Evolutionary conservation across 306 rosid species (phyloP).

Genomic region (Hippophae rhamnoides): DNA sequence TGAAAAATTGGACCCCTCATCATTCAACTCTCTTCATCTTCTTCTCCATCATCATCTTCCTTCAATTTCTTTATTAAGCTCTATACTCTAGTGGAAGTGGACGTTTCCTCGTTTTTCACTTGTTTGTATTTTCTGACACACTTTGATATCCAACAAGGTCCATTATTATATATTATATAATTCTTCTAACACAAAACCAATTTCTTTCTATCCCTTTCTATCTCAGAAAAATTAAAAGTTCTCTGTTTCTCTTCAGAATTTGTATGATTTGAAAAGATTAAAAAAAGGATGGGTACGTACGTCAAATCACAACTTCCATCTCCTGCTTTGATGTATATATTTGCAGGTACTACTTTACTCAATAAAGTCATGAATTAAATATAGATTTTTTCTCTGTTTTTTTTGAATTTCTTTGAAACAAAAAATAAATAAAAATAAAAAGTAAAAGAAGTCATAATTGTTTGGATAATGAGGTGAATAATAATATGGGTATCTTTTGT

Average conservation of each 20-base stretch:
- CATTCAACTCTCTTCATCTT: too few species aligned
- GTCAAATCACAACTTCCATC: too few species aligned
- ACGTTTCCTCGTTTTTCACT: conserved; percentile 82
- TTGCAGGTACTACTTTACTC: too few species aligned
- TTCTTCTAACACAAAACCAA: too few species aligned
- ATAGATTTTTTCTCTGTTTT: too few species aligned
- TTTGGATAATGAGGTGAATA: conserved; percentile 56
- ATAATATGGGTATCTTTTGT: conserved; percentile 62
- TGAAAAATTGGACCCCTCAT: conserved; percentile 51
- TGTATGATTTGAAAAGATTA: too few species aligned
- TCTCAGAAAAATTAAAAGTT: too few species aligned
- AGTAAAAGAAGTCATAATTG: conserved; percentile 17
- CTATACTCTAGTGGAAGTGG: conserved; percentile 59
- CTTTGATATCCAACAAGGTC: conserved; percentile 20
- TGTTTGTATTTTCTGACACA: conserved; percentile 52
- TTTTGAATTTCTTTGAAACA: background rate
- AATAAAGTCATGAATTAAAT: too few species aligned
- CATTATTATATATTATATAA: conserved; percentile 10
- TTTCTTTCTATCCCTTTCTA: too few species aligned
- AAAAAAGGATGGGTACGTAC: too few species aligned
- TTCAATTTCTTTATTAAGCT: background rate
- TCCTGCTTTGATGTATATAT: too few species aligned
- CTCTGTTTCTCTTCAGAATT: too few species aligned
- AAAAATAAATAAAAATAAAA: background rate
- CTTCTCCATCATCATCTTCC: conserved; percentile 11